A percentile compares a stretch with the other conserved stretches of the same genome.
These are phyloP conservation scores for Syncephalis plumigaleata DNA, from an alignment of 371 early-diverging fungal species.

Conservation along the genomic window DNA sequence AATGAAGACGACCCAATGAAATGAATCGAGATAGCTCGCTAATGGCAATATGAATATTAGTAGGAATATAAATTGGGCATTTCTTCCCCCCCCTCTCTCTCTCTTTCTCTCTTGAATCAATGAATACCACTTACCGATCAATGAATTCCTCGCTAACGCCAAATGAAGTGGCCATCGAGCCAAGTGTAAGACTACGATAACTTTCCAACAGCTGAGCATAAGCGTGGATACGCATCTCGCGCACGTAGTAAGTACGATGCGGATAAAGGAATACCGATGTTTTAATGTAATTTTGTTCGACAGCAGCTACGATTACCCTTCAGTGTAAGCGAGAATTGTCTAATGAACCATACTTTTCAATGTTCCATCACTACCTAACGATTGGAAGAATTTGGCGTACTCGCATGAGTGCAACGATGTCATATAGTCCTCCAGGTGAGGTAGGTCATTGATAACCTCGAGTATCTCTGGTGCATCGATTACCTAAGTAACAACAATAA, in stretches of 20 bases:
- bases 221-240: constrained; percentile 95
- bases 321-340: constrained; percentile 2
- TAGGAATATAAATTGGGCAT: constrained; percentile 3
- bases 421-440: constrained; percentile 66
- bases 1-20: constrained; percentile 90
- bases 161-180: constrained; percentile 94
- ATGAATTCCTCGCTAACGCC: constrained; percentile 91
- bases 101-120: neutral
- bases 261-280: constrained; percentile 48
- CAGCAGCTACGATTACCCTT: constrained; percentile 16
- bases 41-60: neutral
- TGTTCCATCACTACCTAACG: constrained; percentile 41
- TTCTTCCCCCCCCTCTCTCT: too few species aligned
- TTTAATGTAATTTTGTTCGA: constrained; percentile 26
- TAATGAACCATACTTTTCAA: too few species aligned
- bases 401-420: constrained; percentile 85
- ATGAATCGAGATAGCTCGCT: constrained; percentile 93
- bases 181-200: constrained; percentile 87
- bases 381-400: constrained; percentile 81
- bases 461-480: constrained; percentile 92
- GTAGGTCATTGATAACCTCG: constrained; percentile 84
- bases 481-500: constrained; percentile 25
- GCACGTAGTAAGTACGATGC: constrained; percentile 81
- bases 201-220: constrained; percentile 97
- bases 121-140: constrained; percentile 45